Evolutionary conservation across 1,139 yeast species (phyloP).

Genomic region (Yueomyces sp.): DNA sequence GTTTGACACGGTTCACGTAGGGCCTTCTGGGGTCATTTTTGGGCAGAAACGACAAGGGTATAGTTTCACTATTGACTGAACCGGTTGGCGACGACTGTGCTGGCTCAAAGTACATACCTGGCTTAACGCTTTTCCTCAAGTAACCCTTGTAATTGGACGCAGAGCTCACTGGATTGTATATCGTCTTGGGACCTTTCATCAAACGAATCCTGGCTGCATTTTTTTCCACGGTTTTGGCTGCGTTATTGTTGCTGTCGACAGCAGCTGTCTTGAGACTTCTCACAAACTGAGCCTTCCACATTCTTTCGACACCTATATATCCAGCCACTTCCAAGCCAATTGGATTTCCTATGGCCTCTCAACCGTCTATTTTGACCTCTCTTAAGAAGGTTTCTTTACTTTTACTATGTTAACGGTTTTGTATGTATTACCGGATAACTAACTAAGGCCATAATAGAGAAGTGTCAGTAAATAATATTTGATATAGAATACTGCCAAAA

Average conservation of each 20-base stretch:
- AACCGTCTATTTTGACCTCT: too few relatives aligned
- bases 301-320: too few relatives aligned
- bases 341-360: too few relatives aligned
- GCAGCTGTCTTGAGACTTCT: background rate
- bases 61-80: constrained; percentile 23
- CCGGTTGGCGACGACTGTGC: constrained; percentile 23
- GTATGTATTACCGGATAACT: too few relatives aligned
- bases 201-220: constrained; percentile 7
- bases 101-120: constrained; percentile 21
- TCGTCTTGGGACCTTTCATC: constrained; percentile 19
- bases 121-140: constrained; percentile 17
- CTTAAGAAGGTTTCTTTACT: too few relatives aligned
- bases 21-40: constrained; percentile 16
- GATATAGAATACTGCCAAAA: too few relatives aligned
- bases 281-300: too few relatives aligned
- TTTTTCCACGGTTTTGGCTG: constrained; percentile 4
- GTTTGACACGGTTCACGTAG: constrained; percentile 1
- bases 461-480: too few relatives aligned
- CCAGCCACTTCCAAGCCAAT: too few relatives aligned
- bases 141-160: constrained; percentile 24
- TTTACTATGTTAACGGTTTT: too few relatives aligned
- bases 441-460: too few relatives aligned
- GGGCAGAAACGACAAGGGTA: constrained; percentile 22
- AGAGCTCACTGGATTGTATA: constrained; percentile 20
- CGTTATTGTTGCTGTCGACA: background rate